Percentiles rank a stretch among this genome's conserved stretches.
phyloP scores from a whole-genome alignment of 2,329 filamentous ascomycete species.

The Pyricularia sp. region DNA sequence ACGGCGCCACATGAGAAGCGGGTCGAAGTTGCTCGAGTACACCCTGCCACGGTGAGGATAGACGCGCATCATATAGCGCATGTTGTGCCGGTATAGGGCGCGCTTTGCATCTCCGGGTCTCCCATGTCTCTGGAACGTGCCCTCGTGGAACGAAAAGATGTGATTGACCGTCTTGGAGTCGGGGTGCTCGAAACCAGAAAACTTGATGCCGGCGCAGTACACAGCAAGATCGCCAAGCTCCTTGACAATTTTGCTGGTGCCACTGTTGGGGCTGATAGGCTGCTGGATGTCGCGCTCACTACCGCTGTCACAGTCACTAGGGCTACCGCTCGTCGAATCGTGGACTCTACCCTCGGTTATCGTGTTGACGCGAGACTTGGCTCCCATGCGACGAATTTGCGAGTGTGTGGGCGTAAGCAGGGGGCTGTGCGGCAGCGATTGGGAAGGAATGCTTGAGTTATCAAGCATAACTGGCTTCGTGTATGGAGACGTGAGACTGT shows the following conservation, averaged over 20 bases:
- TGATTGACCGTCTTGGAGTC: slow-evolving; percentile 88
- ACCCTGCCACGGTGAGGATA: slow-evolving; percentile 80
- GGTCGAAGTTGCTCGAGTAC: slow-evolving; percentile 88
- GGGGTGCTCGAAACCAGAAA: slow-evolving; percentile 65
- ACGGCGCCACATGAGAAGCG: slow-evolving; percentile 84
- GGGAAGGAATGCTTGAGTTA: slow-evolving; percentile 39
- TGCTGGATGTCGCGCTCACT: slow-evolving; percentile 37
- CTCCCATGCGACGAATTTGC: slow-evolving; percentile 37
- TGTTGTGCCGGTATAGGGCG: slow-evolving; percentile 80
- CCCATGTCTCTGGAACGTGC: slow-evolving; percentile 73
- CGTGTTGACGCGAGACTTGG: slow-evolving; percentile 45
- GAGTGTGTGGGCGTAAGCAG: slow-evolving; percentile 39
- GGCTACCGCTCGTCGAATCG: slow-evolving; percentile 46
- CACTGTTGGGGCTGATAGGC: slow-evolving; percentile 37
- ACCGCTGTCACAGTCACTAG: slow-evolving; percentile 73
- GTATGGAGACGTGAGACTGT: slow-evolving; percentile 73
- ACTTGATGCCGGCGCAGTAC: slow-evolving; percentile 67
- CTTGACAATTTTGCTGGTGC: slow-evolving; percentile 75
- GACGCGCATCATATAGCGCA: slow-evolving; percentile 83
- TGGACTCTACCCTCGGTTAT: slow-evolving; percentile 49
- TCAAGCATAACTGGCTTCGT: slow-evolving; percentile 54
- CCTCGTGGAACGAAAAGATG: slow-evolving; percentile 90
- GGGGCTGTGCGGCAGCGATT: slow-evolving; percentile 42
- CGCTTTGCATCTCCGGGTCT: slow-evolving; percentile 67
- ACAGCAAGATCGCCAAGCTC: slow-evolving; percentile 80